Conservation (phyloP, 805 yeast species). For the Spathaspora arborariae region DNA sequence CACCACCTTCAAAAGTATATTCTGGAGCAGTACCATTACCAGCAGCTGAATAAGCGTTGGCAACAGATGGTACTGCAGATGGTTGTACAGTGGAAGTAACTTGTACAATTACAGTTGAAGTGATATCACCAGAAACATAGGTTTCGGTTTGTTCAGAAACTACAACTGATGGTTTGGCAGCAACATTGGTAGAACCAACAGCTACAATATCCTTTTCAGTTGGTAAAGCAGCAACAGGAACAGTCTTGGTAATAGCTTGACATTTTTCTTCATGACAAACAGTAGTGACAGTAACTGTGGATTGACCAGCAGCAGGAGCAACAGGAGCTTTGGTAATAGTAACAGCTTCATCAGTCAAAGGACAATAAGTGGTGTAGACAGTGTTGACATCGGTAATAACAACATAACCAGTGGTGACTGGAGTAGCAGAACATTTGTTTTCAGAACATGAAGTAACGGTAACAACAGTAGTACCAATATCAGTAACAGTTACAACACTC, state of each 20-base stretch:
- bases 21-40: not conserved
- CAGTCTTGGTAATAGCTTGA: conserved; percentile 3
- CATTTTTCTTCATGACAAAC: conserved; percentile 1
- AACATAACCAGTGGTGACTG: conserved; percentile 33
- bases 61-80: conserved; percentile 1
- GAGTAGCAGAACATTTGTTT: conserved; percentile 24
- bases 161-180: conserved; percentile 4
- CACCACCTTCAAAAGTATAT: conserved; percentile 8
- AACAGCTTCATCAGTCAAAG: conserved; percentile 9
- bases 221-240: conserved; percentile 1
- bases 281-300: not conserved
- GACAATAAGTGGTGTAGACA: conserved; percentile 23
- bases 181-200: not conserved
- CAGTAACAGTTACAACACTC: conserved; percentile 11
- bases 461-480: conserved; percentile 23
- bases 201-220: conserved; percentile 1
- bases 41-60: not conserved
- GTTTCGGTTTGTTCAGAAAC: conserved; percentile 3
- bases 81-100: conserved; percentile 6
- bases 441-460: conserved; percentile 35
- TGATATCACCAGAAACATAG: conserved; percentile 3
- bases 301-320: conserved; percentile 2
- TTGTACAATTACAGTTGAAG: conserved; percentile 3
- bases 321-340: not conserved
- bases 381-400: conserved; percentile 19